Conservation (phyloP, 306 rosid genomes). For the Medicago arabica region DNA sequence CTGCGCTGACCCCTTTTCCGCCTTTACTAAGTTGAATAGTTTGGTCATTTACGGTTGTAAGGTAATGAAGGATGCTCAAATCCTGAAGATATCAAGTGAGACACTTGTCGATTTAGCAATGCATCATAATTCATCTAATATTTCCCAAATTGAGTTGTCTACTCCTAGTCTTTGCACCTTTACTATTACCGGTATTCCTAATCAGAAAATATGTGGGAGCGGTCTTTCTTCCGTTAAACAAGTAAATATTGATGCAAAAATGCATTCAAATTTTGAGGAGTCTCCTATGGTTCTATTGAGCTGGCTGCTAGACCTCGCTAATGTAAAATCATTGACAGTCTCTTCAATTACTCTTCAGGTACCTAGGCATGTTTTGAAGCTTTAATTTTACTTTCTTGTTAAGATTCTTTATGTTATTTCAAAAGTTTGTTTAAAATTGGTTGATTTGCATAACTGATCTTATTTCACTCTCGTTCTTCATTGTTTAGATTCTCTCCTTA, state of each 20-base stretch:
- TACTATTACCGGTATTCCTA: neutral
- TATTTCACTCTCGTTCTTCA: neutral
- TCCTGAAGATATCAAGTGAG: neutral
- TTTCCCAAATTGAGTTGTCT: conserved; percentile 13
- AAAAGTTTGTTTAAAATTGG: neutral
- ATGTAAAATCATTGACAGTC: conserved; percentile 8
- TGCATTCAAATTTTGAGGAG: neutral
- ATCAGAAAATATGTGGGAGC: neutral
- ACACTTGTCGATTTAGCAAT: neutral
- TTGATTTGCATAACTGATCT: too few relatives aligned
- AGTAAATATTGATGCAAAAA: neutral
- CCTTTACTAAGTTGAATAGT: too few relatives aligned
- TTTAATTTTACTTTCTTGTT: neutral
- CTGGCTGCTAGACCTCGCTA: conserved; percentile 14
- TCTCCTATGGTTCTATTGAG: conserved; percentile 1
- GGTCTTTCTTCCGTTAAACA: conserved; percentile 27
- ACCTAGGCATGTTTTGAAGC: neutral
- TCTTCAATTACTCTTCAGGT: conserved; percentile 41
- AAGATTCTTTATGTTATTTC: neutral
- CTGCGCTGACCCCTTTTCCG: too few relatives aligned
- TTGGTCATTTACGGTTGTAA: too few relatives aligned
- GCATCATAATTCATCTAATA: neutral
- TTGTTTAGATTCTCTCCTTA: neutral
- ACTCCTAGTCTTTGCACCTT: conserved; percentile 1
- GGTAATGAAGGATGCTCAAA: too few relatives aligned